These are phyloP conservation scores for Eruca vesicaria DNA, from an alignment of 441 rosid species.

Conservation along the genomic window DNA sequence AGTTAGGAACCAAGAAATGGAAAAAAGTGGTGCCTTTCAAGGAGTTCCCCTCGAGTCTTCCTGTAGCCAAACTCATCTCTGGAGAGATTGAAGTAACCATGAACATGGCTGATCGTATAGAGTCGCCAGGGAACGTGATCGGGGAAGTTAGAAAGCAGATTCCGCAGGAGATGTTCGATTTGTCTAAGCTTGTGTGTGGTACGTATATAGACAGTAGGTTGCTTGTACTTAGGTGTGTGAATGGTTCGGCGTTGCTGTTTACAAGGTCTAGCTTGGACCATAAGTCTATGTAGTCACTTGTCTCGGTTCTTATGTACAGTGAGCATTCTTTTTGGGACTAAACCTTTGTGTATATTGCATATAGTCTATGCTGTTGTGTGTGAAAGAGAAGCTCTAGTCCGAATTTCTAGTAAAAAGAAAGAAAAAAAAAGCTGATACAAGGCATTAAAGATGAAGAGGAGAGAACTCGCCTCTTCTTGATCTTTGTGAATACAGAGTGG, in stretches of 20 bases:
- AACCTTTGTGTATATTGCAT: no score
- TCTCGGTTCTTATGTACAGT: constrained; percentile 19
- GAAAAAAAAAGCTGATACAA: no score
- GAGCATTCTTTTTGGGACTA: constrained; percentile 1
- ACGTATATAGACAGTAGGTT: constrained; percentile 76
- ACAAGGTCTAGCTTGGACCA: constrained; percentile 23
- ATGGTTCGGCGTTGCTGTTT: constrained; percentile 70
- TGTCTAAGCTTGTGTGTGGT: constrained; percentile 36
- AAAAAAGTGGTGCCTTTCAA: constrained; percentile 70
- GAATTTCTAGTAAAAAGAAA: no score
- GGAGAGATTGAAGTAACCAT: constrained; percentile 60
- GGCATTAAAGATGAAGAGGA: no score
- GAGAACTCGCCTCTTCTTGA: no score
- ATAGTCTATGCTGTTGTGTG: no score
- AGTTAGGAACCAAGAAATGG: constrained; percentile 64
- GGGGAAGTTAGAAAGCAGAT: constrained; percentile 70
- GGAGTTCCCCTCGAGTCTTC: constrained; percentile 87
- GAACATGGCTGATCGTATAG: constrained; percentile 45
- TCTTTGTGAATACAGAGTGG: no score
- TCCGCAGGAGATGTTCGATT: constrained; percentile 89
- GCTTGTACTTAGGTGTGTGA: constrained; percentile 74
- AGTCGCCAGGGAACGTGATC: constrained; percentile 47
- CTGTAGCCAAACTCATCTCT: constrained; percentile 68
- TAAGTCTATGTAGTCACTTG: constrained; percentile 25
- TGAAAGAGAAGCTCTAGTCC: no score